These are phyloP conservation scores for Dalbergia cultrata DNA, from an alignment of 306 rosid genomes.

Conservation along the genomic window DNA sequence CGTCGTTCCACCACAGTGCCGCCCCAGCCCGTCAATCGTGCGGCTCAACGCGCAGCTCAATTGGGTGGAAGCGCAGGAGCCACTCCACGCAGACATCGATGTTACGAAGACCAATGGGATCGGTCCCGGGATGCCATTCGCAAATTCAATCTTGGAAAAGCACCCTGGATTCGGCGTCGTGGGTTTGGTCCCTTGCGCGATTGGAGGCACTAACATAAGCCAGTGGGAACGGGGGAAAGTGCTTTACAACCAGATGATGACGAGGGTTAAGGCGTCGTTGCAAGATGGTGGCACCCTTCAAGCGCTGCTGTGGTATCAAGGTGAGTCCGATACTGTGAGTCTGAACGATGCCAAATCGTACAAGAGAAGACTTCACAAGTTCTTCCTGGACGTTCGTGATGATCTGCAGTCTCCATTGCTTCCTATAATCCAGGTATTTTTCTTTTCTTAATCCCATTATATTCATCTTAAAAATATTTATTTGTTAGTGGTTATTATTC, in stretches of 20 bases:
- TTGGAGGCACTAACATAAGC: constrained; percentile 58
- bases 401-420: constrained; percentile 76
- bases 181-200: constrained; percentile 67
- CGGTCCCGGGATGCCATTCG: constrained; percentile 62
- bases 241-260: constrained; percentile 68
- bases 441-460: neutral
- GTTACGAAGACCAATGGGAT: constrained; percentile 44
- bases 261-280: constrained; percentile 60
- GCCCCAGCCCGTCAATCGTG: constrained; percentile 53
- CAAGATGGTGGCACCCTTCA: constrained; percentile 51
- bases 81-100: constrained; percentile 73
- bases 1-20: constrained; percentile 62
- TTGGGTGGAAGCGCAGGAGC: constrained; percentile 82
- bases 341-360: constrained; percentile 60
- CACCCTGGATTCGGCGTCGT: constrained; percentile 39
- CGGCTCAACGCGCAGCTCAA: constrained; percentile 57
- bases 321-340: constrained; percentile 69
- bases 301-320: constrained; percentile 87
- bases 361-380: constrained; percentile 51
- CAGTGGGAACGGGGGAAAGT: constrained; percentile 57
- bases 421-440: constrained; percentile 77
- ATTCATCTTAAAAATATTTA: neutral
- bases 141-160: constrained; percentile 44
- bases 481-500: neutral
- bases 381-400: constrained; percentile 64